Base-by-base conservation (phyloP, 305 asterid genomes). In the Salvia sclarea region DNA sequence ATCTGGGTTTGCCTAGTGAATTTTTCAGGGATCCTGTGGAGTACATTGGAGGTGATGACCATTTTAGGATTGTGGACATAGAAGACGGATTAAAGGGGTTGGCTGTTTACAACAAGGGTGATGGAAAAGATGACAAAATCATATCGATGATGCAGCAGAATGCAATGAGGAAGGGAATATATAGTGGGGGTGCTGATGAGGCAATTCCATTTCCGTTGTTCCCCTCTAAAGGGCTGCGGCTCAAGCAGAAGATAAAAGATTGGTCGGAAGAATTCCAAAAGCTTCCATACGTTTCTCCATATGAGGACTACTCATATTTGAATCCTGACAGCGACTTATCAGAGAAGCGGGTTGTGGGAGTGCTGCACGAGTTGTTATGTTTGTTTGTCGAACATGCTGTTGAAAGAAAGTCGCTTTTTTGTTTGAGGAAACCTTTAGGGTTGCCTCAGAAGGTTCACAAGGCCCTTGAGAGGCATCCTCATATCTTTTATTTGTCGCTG, bases 401-500 rank as follows among this genome's bases (percentile, higher is more conserved):
- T 0, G 91, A 86, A 68, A 83, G 98, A 75, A 92, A 85, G 75
- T 76, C 66, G 13, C 44, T 92, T n/a, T 75, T 89, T 73, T 79
- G 85, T 65, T 76, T 88, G 77, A 86, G 87, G 75, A 88, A 86
- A 59, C 71, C 72, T 68, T 78, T 92, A 61, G 90, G 95, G 3
- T 75, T 89, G 76, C 98, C 98, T 0, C 98, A 92, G 76, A 88
- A 84, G 75, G 81, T 86, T 72, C 92, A 92, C 80, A 87, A 79
- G 83, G 95, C 96, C 1, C 89, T 92, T 8, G 96, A 84, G 83
- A 88, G 96, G 81, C 90, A 89, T 69, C 95, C 98, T 31, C 79
- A 80, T 37, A 81, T 87, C 45, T 92, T 92, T 61, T 85, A 88
- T 64, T 56, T 87, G 75, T 92, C 96, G 4, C 47, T 83, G 67